Base-by-base conservation (phyloP, 2,329 filamentous ascomycete genomes). In the Colletotrichum siamense region DNA sequence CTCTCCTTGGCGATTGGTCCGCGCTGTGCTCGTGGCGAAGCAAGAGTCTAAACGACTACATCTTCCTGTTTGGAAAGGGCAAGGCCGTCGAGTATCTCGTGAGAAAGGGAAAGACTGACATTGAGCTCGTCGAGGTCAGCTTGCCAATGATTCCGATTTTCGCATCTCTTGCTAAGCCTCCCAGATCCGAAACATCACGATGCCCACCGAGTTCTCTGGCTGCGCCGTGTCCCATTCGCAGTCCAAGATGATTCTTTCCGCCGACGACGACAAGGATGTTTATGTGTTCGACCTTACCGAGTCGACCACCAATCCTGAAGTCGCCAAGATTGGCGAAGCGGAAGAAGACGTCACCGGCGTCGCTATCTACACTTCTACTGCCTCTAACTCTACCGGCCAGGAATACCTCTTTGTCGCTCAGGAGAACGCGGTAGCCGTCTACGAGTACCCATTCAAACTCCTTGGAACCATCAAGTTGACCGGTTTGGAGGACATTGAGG, bases 61-160 rank as follows among this genome's bases (percentile, higher is more conserved):
- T 89, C 6, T 89, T 84, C 76, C 78, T 89, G 13, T 88, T 89
- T 71, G 87, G 87, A 7, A 89, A 89, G 79, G 80, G 77, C 1
- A 79, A 85, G 52, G 84, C 81, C 2, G 80, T 85, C 13, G 83
- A 88, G 26, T 83, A 86, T 15, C 80, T 89, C 0, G 63, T 88
- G 6, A 82, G 85, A 8, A 76, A 80, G 26, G 78, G 39, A 0
- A 79, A 81, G 12, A 79, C 77, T 12, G 72, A 79, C 2, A 69
- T 83, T 13, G 84, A 87, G 73, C 78, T 88, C 55, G 71, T 87
- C 6, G 84, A 88, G 84, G 84, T 84, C 44, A 22, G 72, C 32
- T 9, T 6, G 6, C 18, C 0, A 9, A 9, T 7, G 15, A 12
- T 2, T 44, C 4, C 57, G 0, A 16, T 22, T 13, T 2, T 44